Base-by-base conservation (phyloP, 495 filamentous ascomycete species). In the Annulohypoxylon nitens region DNA sequence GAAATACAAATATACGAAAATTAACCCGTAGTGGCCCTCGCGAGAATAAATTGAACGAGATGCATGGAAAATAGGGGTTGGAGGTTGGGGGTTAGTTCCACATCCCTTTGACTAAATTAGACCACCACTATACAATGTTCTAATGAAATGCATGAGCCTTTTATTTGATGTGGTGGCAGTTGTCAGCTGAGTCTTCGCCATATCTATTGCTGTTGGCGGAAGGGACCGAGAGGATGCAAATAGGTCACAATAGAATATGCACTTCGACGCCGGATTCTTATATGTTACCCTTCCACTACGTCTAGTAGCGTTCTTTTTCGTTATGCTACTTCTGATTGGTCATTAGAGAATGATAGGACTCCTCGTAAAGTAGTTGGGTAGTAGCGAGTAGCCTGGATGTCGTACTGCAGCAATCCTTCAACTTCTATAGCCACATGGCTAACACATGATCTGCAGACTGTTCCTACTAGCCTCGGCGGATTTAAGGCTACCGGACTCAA, bases 171-270 rank as follows among this genome's bases (percentile, higher is more conserved):
- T 45, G 33, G 43, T 61, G 34, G 53, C 23, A 23, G 25, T 47
- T 48, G 45, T 59, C 16, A 60, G 41, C 63, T 23, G 12, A 39
- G 12, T 33, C 30, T 18, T 23, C 16, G 16, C 33, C n/a, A 14
- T 55, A 18, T 11, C 14, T 9, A 9, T 39, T 39, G 12, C 2
- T 48, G 58, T 63, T 62, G 23, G 63, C 30, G 16, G 58, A 62
- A 14, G 43, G 43, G 36, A 34, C 47, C 30, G 26, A 55, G 39
- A 59, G 64, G 43, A 63, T 72, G 25, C 30, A 23, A 16, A 9
- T 60, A 33, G 69, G 69, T 66, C 65, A 61, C 62, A 65, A 26
- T 36, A 67, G 14, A 41, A 47, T 10, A 37, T 65, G 37, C 53
- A 47, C 34, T 45, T 65, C 45, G 20, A 54, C 53, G 23, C 43